Percentiles rank a stretch among this genome's conserved stretches.
These are phyloP conservation scores for Trametes villosa DNA, from an alignment of 768 basidiomycete genomes.

Conservation along the genomic window DNA sequence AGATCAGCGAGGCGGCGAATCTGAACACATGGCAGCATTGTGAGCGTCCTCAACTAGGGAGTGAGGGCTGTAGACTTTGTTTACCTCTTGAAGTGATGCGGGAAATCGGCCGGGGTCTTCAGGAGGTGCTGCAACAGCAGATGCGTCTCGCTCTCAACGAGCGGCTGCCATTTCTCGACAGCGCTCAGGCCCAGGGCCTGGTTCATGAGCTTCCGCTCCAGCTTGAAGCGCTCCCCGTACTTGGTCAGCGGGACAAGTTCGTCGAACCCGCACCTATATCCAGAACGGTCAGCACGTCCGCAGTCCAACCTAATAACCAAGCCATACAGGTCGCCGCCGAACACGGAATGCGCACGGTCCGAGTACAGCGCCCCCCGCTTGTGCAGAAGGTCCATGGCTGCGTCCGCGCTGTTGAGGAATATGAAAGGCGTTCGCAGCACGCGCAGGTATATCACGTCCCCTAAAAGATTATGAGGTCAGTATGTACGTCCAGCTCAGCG, in stretches of 20 bases:
- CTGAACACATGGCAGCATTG: not conserved
- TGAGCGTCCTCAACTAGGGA: too few species aligned
- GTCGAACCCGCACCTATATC: not conserved
- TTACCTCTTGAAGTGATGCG: constrained; percentile 8
- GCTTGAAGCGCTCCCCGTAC: not conserved
- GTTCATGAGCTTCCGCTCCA: constrained; percentile 1
- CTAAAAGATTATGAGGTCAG: too few species aligned
- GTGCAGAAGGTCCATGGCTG: constrained; percentile 17
- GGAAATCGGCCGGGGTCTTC: not conserved
- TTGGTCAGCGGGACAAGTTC: not conserved
- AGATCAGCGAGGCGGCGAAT: constrained; percentile 5
- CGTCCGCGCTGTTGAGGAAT: constrained; percentile 9
- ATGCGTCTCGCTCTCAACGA: not conserved
- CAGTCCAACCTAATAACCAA: not conserved
- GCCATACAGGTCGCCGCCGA: constrained; percentile 27
- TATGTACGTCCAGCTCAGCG: too few species aligned
- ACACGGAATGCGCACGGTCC: constrained; percentile 20
- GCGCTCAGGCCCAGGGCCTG: not conserved
- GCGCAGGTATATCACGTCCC: constrained; percentile 4
- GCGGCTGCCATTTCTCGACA: constrained; percentile 10
- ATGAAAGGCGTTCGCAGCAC: constrained; percentile 5
- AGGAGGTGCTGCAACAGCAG: not conserved
- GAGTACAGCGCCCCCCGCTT: constrained; percentile 24
- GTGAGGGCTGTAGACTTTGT: too few species aligned
- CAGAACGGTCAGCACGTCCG: not conserved